phyloP scores from a whole-genome alignment of 2,329 filamentous ascomycete species.

The Monilinia vaccinii-corymbosi region DNA sequence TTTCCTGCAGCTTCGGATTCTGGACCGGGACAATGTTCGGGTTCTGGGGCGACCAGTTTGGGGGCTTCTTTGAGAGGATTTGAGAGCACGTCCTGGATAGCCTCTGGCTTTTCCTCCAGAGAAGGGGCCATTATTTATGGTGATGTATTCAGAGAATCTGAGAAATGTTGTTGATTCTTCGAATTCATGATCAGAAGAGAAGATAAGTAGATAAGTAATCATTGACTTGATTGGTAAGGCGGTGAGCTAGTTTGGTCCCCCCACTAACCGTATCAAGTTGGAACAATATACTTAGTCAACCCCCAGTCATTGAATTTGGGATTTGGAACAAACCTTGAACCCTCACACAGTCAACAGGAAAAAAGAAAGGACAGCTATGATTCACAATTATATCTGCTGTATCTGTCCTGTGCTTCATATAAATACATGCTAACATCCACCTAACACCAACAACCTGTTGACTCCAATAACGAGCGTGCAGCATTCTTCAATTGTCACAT shows the following conservation, averaged over 20 bases:
- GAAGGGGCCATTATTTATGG: conserved; percentile 63
- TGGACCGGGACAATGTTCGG: conserved; percentile 92
- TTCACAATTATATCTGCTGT: too few species aligned
- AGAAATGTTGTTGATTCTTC: background rate
- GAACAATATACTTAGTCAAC: too few species aligned
- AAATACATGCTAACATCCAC: background rate
- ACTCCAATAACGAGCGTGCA: background rate
- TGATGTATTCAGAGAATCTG: background rate
- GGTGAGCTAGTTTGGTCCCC: background rate
- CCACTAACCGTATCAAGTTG: background rate
- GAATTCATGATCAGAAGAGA: background rate
- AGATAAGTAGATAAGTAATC: too few species aligned
- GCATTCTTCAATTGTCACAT: background rate
- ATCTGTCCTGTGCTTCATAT: background rate
- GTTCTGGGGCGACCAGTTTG: conserved; percentile 84
- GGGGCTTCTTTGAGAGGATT: conserved; percentile 72
- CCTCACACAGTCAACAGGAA: background rate
- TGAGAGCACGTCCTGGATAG: conserved; percentile 60
- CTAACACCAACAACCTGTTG: background rate
- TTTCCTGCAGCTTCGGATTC: conserved; percentile 63
- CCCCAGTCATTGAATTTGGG: too few species aligned
- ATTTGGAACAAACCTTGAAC: background rate
- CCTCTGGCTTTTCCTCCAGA: conserved; percentile 64
- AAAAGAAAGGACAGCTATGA: background rate
- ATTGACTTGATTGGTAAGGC: conserved; percentile 7